phyloP scores from a whole-genome alignment of 805 yeast species.

The Saccharomycopsis capsularis region DNA sequence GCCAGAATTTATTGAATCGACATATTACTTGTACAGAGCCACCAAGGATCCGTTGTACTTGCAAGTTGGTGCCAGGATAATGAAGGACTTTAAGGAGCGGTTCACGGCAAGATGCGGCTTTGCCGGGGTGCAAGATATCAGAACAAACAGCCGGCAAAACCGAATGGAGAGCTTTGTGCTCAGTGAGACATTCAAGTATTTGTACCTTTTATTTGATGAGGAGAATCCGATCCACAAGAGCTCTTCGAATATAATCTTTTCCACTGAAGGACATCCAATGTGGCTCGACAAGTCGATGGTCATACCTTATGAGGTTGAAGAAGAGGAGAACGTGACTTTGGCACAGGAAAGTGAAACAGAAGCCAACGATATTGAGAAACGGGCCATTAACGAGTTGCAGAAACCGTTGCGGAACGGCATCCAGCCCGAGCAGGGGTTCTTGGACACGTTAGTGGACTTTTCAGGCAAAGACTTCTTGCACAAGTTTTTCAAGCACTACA shows the following conservation, averaged over 20 bases:
- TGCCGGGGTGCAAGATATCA: conserved; percentile 64
- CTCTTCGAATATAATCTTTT: conserved; percentile 42
- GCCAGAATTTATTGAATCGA: conserved; percentile 88
- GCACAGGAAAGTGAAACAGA: neutral
- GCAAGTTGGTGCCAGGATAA: conserved; percentile 61
- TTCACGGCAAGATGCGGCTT: conserved; percentile 71
- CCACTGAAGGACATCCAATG: conserved; percentile 90
- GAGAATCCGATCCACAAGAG: conserved; percentile 44
- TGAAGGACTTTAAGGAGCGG: conserved; percentile 45
- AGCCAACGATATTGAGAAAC: neutral
- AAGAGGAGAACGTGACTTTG: conserved; percentile 9
- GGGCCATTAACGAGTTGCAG: neutral
- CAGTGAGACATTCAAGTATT: conserved; percentile 80
- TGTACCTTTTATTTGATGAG: conserved; percentile 72
- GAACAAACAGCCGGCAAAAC: conserved; percentile 56
- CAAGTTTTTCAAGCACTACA: neutral
- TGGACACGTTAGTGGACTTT: neutral
- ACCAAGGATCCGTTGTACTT: conserved; percentile 81
- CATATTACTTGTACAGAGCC: conserved; percentile 75
- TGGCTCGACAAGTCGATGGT: conserved; percentile 48
- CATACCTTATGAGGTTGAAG: conserved; percentile 25
- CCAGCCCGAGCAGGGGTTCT: neutral
- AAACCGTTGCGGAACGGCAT: neutral
- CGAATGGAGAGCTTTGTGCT: conserved; percentile 90
- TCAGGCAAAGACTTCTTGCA: conserved; percentile 2